These are phyloP conservation scores for Boehmeria nivea DNA, from an alignment of 306 rosid genomes.

Conservation along the genomic window DNA sequence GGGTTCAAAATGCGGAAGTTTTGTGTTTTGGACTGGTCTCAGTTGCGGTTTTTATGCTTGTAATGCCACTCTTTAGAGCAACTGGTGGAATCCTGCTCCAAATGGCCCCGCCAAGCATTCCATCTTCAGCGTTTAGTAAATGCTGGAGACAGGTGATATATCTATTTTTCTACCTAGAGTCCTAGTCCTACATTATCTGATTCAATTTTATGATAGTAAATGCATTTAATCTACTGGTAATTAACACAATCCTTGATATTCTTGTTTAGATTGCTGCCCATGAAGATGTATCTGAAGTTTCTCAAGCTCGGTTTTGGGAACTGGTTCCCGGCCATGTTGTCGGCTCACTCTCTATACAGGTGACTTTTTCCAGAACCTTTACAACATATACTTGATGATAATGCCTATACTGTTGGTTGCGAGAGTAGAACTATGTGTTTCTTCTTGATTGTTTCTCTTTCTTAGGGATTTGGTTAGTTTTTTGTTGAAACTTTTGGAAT, in stretches of 20 bases:
- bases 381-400: neutral
- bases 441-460: neutral
- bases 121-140: conserved; percentile 83
- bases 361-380: conserved; percentile 4
- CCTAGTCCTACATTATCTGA: neutral
- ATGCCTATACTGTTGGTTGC: neutral
- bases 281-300: conserved; percentile 72
- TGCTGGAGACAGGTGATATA: conserved; percentile 82
- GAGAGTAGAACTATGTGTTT: too few species aligned
- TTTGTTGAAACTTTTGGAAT: neutral
- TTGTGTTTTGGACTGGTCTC: conserved; percentile 94
- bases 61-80: conserved; percentile 86
- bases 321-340: conserved; percentile 86
- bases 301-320: conserved; percentile 89
- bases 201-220: neutral
- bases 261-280: conserved; percentile 52
- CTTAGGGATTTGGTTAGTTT: neutral
- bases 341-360: conserved; percentile 77
- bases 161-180: conserved; percentile 6
- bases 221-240: neutral
- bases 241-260: conserved; percentile 1
- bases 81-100: conserved; percentile 91
- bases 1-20: conserved; percentile 97
- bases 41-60: conserved; percentile 76
- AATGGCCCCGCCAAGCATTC: conserved; percentile 90